phyloP scores from a whole-genome alignment of 306 rosid species.

The Carpinus fangiana region DNA sequence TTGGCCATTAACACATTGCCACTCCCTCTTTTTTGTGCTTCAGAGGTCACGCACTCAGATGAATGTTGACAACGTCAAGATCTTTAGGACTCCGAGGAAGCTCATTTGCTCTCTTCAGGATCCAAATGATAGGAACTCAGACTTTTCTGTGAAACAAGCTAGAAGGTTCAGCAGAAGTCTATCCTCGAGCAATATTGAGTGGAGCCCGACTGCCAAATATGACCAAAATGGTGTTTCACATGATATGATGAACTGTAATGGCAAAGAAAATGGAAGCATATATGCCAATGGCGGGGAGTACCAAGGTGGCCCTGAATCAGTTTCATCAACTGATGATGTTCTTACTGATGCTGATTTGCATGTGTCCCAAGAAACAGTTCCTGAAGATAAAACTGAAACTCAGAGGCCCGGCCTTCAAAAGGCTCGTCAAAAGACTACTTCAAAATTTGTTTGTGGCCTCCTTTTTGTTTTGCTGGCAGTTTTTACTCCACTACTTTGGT shows the following conservation, averaged over 20 bases:
- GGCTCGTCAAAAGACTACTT: conserved; percentile 33
- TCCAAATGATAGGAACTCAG: conserved; percentile 39
- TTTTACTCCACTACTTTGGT: conserved; percentile 53
- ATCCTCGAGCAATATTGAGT: conserved; percentile 48
- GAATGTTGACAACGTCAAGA: conserved; percentile 42
- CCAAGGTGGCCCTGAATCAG: conserved; percentile 61
- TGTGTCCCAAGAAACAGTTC: conserved; percentile 32
- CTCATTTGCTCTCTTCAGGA: conserved; percentile 81
- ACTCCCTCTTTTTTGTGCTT: conserved; percentile 18
- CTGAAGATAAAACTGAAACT: conserved; percentile 27
- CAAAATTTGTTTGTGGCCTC: conserved; percentile 56
- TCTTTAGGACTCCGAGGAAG: conserved; percentile 71
- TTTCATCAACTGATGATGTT: conserved; percentile 62
- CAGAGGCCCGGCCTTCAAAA: conserved; percentile 23
- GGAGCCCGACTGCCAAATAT: conserved; percentile 49
- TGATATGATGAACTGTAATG: conserved; percentile 24
- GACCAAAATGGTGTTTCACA: conserved; percentile 37
- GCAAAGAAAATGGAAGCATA: conserved; percentile 39
- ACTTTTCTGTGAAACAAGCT: conserved; percentile 39
- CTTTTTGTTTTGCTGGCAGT: conserved; percentile 51
- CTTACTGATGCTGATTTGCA: conserved; percentile 36
- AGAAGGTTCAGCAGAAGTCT: conserved; percentile 53
- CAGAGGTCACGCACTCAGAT: conserved; percentile 57
- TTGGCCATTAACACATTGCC: conserved; percentile 13
- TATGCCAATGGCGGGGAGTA: conserved; percentile 40